A percentile compares a stretch with the other conserved stretches of the same genome.
phyloP scores from a whole-genome alignment of 371 early-diverging fungal genomes.

The Enteropsectra breve region DNA sequence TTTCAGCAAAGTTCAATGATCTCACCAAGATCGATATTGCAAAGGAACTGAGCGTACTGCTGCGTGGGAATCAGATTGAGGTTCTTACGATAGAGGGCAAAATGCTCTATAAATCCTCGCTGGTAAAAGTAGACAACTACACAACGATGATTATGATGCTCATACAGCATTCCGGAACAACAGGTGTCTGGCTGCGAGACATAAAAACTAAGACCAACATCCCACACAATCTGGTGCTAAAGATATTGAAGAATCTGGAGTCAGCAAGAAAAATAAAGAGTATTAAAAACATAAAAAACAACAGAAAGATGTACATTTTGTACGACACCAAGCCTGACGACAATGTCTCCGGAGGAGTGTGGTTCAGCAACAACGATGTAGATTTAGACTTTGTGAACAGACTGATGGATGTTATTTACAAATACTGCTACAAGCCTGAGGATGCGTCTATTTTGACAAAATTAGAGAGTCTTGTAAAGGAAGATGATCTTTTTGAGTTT shows the following conservation, averaged over 20 bases:
- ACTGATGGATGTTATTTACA: conserved; percentile 66
- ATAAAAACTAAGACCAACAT: conserved; percentile 73
- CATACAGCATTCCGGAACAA: conserved; percentile 38
- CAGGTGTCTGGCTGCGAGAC: conserved; percentile 74
- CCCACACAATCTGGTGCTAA: conserved; percentile 69
- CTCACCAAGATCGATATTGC: conserved; percentile 48
- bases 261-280: conserved; percentile 73
- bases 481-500: conserved; percentile 42
- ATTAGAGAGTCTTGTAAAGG: conserved; percentile 31
- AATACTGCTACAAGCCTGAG: conserved; percentile 66
- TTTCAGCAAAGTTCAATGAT: conserved; percentile 37
- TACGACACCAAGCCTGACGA: conserved; percentile 72
- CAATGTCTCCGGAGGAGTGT: conserved; percentile 86
- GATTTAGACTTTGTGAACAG: conserved; percentile 81
- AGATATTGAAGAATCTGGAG: conserved; percentile 72
- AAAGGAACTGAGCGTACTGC: conserved; percentile 34
- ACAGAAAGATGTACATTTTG: conserved; percentile 80
- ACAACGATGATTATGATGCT: conserved; percentile 52
- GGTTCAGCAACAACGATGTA: conserved; percentile 87
- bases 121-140: conserved; percentile 33
- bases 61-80: conserved; percentile 45
- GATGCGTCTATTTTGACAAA: conserved; percentile 17
- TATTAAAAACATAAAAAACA: conserved; percentile 75
- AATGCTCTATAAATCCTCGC: conserved; percentile 39
- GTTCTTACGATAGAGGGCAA: conserved; percentile 38